Evolutionary conservation across 345 rosid genomes (phyloP).

Genomic region (Citrus reticulata): DNA sequence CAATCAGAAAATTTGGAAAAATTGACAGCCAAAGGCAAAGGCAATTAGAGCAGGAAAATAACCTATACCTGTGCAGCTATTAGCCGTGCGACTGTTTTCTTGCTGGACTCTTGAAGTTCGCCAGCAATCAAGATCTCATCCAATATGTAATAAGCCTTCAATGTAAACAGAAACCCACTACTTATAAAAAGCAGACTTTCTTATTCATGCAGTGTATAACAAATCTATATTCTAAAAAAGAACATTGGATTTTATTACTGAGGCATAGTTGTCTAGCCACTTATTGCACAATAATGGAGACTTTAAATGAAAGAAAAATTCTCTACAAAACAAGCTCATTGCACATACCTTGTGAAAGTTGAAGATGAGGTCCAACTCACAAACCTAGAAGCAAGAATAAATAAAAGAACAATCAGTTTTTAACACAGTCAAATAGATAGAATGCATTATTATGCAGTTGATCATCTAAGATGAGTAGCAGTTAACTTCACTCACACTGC

Average conservation of each 20-base stretch:
- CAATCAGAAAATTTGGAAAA: background rate
- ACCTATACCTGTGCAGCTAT: conserved; percentile 75
- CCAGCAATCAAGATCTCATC: conserved; percentile 94
- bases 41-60: background rate
- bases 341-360: conserved; percentile 83
- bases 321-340: conserved; percentile 1
- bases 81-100: conserved; percentile 82
- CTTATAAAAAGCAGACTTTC: background rate
- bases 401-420: background rate
- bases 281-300: background rate
- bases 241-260: background rate
- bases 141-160: conserved; percentile 83
- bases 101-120: conserved; percentile 95
- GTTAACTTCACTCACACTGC: conserved; percentile 69
- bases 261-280: background rate
- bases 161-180: conserved; percentile 17
- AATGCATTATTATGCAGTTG: background rate
- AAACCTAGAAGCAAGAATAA: conserved; percentile 48
- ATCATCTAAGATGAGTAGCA: background rate
- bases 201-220: background rate
- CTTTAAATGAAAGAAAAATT: background rate
- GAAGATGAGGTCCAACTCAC: conserved; percentile 94
- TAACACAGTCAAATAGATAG: background rate
- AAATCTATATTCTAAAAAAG: no score
- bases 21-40: conserved; percentile 4